Evolutionary conservation across 1,139 yeast genomes (phyloP).

Genomic region (Lodderomyces theae): DNA sequence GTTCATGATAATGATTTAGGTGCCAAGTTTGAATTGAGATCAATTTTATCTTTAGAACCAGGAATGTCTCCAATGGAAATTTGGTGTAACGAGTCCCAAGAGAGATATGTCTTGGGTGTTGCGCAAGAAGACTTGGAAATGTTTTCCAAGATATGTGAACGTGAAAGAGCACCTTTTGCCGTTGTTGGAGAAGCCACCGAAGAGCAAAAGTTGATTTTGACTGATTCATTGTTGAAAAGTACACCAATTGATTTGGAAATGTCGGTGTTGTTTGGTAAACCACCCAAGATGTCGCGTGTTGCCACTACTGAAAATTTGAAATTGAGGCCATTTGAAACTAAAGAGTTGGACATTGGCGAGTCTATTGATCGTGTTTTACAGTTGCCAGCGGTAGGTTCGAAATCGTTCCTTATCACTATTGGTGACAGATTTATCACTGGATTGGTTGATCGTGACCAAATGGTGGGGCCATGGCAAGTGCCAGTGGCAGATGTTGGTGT

Average conservation of each 20-base stretch:
- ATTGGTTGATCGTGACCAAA: slow-evolving; percentile 93
- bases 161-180: slow-evolving; percentile 96
- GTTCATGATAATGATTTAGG: slow-evolving; percentile 97
- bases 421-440: slow-evolving; percentile 98
- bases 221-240: slow-evolving; percentile 69
- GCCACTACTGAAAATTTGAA: slow-evolving; percentile 63
- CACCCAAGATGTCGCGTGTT: slow-evolving; percentile 90
- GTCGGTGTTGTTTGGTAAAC: slow-evolving; percentile 95
- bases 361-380: slow-evolving; percentile 81
- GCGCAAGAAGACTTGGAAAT: slow-evolving; percentile 70
- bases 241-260: slow-evolving; percentile 96
- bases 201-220: slow-evolving; percentile 78
- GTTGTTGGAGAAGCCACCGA: slow-evolving; percentile 93
- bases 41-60: slow-evolving; percentile 87
- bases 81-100: slow-evolving; percentile 99
- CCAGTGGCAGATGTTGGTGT: slow-evolving; percentile 99
- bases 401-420: slow-evolving; percentile 90
- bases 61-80: slow-evolving; percentile 99
- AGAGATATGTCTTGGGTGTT: slow-evolving; percentile 93
- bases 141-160: slow-evolving; percentile 78
- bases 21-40: slow-evolving; percentile 88
- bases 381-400: slow-evolving; percentile 94
- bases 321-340: slow-evolving; percentile 46
- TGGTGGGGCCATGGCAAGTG: slow-evolving; percentile 99
- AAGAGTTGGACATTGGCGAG: slow-evolving; percentile 43